Base-by-base conservation (phyloP, 495 filamentous ascomycete species). In the Zalerion maritima region DNA sequence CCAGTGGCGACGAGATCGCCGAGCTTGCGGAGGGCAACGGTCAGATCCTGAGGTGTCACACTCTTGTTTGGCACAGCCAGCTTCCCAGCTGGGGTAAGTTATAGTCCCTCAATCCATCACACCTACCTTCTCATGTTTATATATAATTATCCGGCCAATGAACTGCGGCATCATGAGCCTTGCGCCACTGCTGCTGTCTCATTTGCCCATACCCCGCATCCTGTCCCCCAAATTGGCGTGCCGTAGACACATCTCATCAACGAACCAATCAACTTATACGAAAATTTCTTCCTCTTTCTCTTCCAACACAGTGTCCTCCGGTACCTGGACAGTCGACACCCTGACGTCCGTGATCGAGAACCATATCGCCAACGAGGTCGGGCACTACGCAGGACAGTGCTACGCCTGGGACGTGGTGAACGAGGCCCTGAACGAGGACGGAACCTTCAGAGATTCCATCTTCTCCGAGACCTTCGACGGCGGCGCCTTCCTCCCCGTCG, bases 371-470 rank as follows among this genome's bases (percentile, higher is more conserved):
- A 52, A 53, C 13, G 59, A 62, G 6, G 63, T 58, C 0, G 54
- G 42, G 3, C 64, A 70, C 34, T 67, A 56, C 38, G 58, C 60
- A 32, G 59, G 59, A 5, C 46, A 62, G 26, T 71, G 60, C 47
- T 47, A 57, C 24, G 31, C 40, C 37, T 38, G 33, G 69, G 75
- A 81, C 42, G 77, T 82, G 1, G 60, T 78, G 11, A 81, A 81
- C 50, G 75, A 82, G 46, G 69, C 69, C 18, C 67, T 80, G 37
- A 65, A 74, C 36, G 76, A 81, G 28, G 67, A 75, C 40, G 77
- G 73, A 18, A 60, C 60, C n/a, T 68, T 67, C 37, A 65, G 73
- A 28, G 32, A 56, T 31, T 61, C 46, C 27, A 51, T 67, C 26
- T 75, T 75, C 53, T 69, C 60, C 54, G 52, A 59, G 15, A 55